Percentiles rank a stretch among this genome's conserved stretches.
These are phyloP conservation scores for Pichia sp. DNA, from an alignment of 1,139 yeast species.

Conservation along the genomic window DNA sequence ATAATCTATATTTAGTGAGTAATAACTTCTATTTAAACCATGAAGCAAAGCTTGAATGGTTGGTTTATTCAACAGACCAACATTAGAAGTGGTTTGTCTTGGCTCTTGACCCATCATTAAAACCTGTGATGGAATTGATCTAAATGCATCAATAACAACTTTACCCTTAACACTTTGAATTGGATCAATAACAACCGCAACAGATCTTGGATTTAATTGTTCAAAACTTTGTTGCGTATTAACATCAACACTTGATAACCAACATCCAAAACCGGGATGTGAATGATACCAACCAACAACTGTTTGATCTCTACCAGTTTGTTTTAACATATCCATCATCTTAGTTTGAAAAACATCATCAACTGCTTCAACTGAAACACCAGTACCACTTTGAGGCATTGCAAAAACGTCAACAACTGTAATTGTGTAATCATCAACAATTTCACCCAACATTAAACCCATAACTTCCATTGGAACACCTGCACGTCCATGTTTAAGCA, in stretches of 20 bases:
- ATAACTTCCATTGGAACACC: conserved; percentile 99
- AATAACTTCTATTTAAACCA: conserved; percentile 94
- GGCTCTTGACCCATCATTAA: conserved; percentile 97
- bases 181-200: conserved; percentile 97
- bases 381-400: conserved; percentile 98
- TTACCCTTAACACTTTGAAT: conserved; percentile 98
- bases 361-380: conserved; percentile 98
- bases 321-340: conserved; percentile 99
- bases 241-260: conserved; percentile 96
- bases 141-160: conserved; percentile 97
- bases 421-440: conserved; percentile 94
- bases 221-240: conserved; percentile 97
- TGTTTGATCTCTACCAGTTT: conserved; percentile 97
- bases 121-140: conserved; percentile 83
- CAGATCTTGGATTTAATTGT: conserved; percentile 89
- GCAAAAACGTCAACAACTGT: conserved; percentile 98
- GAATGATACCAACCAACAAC: conserved; percentile 99
- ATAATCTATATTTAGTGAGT: conserved; percentile 90
- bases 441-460: conserved; percentile 99
- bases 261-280: conserved; percentile 99
- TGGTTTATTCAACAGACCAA: conserved; percentile 95
- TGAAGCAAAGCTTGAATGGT: conserved; percentile 95
- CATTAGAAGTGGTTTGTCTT: conserved; percentile 93
- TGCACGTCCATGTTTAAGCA: conserved; percentile 97
- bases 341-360: conserved; percentile 98